Evolutionary conservation across 2,329 filamentous ascomycete genomes (phyloP).

Genomic region (Pyrenophora seminiperda): DNA sequence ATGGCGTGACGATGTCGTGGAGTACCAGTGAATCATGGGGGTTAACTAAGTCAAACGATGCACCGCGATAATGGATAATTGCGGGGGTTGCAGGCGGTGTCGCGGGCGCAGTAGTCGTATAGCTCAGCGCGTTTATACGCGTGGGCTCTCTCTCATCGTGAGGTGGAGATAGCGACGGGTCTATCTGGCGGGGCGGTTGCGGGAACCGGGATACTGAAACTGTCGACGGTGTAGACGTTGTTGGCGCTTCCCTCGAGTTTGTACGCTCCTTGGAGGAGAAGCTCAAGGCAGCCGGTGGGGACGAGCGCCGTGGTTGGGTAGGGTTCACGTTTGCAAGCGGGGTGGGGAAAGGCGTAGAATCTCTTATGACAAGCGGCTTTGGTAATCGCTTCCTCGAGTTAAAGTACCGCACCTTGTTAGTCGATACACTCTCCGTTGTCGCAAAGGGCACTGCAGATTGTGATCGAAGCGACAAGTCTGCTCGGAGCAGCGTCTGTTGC

Average conservation of each 20-base stretch:
- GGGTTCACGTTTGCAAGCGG: slow-evolving; percentile 26
- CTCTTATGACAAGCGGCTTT: slow-evolving; percentile 30
- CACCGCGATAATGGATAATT: slow-evolving; percentile 47
- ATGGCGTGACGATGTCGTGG: slow-evolving; percentile 46
- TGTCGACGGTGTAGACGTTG: slow-evolving; percentile 24
- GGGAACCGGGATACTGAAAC: slow-evolving; percentile 47
- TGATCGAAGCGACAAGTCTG: slow-evolving; percentile 32
- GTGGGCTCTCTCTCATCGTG: slow-evolving; percentile 27
- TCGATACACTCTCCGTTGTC: slow-evolving; percentile 24
- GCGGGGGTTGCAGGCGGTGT: slow-evolving; percentile 48
- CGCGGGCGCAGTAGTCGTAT: slow-evolving; percentile 34
- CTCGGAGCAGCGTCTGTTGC: slow-evolving; percentile 17
- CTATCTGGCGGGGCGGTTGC: slow-evolving; percentile 32
- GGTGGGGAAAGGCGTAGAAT: slow-evolving; percentile 12
- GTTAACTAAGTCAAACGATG: slow-evolving; percentile 49
- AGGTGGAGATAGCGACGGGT: slow-evolving; percentile 29
- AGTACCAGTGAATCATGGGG: slow-evolving; percentile 45
- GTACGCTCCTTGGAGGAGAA: slow-evolving; percentile 31
- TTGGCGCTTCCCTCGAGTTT: slow-evolving; percentile 22
- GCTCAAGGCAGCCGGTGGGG: slow-evolving; percentile 22
- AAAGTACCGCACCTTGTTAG: slow-evolving; percentile 36
- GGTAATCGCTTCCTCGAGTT: slow-evolving; percentile 46
- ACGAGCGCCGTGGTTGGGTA: slow-evolving; percentile 22
- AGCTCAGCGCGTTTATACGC: slow-evolving; percentile 30
- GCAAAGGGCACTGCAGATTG: slow-evolving; percentile 36